A percentile compares a stretch with the other conserved stretches of the same genome.
These are phyloP conservation scores for Alternaria alternata DNA, from an alignment of 2,329 filamentous ascomycete species.

Conservation along the genomic window DNA sequence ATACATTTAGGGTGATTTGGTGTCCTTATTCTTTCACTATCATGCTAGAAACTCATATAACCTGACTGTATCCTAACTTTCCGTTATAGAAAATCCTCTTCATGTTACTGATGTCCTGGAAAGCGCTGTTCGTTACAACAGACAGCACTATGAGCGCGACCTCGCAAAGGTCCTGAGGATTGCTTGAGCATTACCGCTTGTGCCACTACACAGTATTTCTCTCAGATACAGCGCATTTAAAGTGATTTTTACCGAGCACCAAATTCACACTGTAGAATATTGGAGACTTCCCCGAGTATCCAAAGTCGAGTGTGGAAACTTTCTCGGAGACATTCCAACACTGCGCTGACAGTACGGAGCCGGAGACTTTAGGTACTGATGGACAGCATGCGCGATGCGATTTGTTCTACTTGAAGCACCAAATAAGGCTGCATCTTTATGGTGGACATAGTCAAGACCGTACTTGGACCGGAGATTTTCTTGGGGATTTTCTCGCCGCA, in stretches of 20 bases:
- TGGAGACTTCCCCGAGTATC: background rate
- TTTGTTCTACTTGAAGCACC: background rate
- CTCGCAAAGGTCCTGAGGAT: background rate
- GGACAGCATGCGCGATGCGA: background rate
- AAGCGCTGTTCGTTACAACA: background rate
- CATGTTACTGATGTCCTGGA: background rate
- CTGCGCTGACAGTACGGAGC: background rate
- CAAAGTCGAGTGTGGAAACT: background rate
- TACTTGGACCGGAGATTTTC: background rate
- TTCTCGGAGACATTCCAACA: conserved; percentile 2
- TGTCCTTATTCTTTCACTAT: no score
- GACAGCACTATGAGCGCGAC: background rate
- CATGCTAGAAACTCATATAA: no score
- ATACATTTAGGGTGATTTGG: no score
- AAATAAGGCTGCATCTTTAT: background rate
- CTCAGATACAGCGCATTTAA: no score
- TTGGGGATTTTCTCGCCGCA: background rate
- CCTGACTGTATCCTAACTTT: no score
- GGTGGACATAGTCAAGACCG: no score
- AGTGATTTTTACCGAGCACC: background rate
- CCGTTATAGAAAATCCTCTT: background rate
- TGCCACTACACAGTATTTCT: background rate
- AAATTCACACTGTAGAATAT: background rate
- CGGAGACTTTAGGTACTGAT: background rate
- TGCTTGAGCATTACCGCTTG: no score